Conservation (phyloP, 1,139 yeast genomes). For the Candida labiduridarum region DNA sequence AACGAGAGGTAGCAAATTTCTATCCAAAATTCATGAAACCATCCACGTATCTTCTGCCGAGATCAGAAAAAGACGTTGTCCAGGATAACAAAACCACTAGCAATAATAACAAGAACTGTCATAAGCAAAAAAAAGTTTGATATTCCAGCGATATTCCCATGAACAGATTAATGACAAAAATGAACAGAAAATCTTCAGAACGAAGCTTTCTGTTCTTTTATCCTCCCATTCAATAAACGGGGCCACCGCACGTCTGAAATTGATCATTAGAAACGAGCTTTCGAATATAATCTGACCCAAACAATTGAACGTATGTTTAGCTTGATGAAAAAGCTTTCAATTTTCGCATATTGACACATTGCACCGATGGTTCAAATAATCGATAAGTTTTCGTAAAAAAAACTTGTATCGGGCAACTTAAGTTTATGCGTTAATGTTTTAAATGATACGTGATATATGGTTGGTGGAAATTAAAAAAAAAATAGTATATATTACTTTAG, state of each 20-base stretch:
- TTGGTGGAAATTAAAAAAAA: neutral
- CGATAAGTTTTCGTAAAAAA: conserved; percentile 17
- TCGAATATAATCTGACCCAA: neutral
- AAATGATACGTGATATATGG: neutral
- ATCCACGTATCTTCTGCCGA: neutral
- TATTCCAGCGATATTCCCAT: neutral
- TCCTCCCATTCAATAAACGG: neutral
- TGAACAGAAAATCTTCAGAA: conserved; percentile 1
- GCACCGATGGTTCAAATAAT: conserved; percentile 40
- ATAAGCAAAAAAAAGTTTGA: neutral
- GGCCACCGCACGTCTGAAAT: neutral
- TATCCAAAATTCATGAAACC: neutral
- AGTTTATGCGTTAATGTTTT: conserved; percentile 37
- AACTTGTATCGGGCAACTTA: conserved; percentile 46
- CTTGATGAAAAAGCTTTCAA: conserved; percentile 4
- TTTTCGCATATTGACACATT: conserved; percentile 58
- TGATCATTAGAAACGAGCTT: neutral
- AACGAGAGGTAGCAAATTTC: neutral
- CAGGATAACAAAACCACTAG: neutral
- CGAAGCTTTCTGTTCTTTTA: neutral
- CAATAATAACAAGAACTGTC: conserved; percentile 8
- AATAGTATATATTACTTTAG: neutral
- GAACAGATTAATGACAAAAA: neutral
- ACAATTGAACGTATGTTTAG: neutral
- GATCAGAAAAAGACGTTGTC: neutral